These are phyloP conservation scores for Biancaea sappan DNA, from an alignment of 306 rosid species.

Conservation along the genomic window DNA sequence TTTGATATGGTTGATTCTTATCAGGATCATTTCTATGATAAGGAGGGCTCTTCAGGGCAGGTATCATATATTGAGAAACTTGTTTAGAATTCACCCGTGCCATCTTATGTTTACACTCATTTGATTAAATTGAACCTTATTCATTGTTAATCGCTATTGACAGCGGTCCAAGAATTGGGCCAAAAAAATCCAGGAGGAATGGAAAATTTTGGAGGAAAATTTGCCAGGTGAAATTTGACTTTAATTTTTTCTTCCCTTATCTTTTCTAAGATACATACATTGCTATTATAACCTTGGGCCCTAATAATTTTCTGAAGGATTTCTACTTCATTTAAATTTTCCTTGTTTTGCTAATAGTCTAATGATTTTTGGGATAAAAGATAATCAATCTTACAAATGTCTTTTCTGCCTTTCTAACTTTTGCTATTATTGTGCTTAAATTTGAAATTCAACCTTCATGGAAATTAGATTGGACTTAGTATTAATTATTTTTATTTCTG, in stretches of 20 bases:
- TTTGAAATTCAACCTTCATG: conserved; percentile 13
- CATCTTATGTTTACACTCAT: conserved; percentile 10
- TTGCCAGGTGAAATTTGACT: conserved; percentile 62
- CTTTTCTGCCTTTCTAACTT: background rate
- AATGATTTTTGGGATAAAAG: background rate
- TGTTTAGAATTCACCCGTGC: background rate
- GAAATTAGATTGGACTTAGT: conserved; percentile 25
- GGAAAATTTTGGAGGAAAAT: conserved; percentile 74
- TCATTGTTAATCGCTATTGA: conserved; percentile 11
- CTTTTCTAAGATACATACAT: background rate
- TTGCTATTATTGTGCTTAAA: conserved; percentile 8
- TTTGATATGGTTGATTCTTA: conserved; percentile 61
- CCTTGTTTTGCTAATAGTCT: conserved; percentile 10
- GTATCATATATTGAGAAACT: conserved; percentile 38
- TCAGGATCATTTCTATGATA: conserved; percentile 62
- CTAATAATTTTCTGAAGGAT: background rate
- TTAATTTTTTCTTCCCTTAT: background rate
- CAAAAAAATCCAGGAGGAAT: conserved; percentile 77
- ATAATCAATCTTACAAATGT: conserved; percentile 7
- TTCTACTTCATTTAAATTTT: background rate
- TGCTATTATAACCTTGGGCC: conserved; percentile 2
- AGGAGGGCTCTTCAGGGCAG: conserved; percentile 46
- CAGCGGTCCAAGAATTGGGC: conserved; percentile 75
- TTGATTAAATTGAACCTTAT: conserved; percentile 19
- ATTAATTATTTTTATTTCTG: background rate